Percentiles rank a stretch among this genome's conserved stretches.
These are phyloP conservation scores for Theileria parva DNA, from an alignment of 169 alveolate species.

Conservation along the genomic window DNA sequence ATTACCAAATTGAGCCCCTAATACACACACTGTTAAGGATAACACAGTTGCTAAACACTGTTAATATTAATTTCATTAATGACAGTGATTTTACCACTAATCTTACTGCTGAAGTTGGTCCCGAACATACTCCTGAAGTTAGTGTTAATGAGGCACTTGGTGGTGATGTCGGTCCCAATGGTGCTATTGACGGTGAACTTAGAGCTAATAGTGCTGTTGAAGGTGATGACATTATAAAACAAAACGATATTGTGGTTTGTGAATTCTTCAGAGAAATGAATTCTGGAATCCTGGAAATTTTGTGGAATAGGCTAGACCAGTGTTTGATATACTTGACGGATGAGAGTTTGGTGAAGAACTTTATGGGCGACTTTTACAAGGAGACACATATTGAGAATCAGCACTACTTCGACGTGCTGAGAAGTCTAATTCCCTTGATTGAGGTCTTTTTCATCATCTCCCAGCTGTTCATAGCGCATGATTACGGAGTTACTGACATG, in stretches of 20 bases:
- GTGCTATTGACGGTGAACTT: too few relatives aligned
- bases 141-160: too few relatives aligned
- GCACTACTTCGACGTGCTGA: conserved; percentile 13
- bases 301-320: conserved; percentile 42
- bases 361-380: conserved; percentile 5
- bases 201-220: neutral
- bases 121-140: too few relatives aligned
- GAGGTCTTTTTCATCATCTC: conserved; percentile 49
- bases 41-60: conserved; percentile 26
- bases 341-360: neutral
- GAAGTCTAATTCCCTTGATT: conserved; percentile 43
- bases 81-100: too few relatives aligned
- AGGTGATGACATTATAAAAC: neutral
- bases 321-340: conserved; percentile 12
- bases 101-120: too few relatives aligned
- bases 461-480: conserved; percentile 38
- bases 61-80: neutral
- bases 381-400: conserved; percentile 22
- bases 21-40: conserved; percentile 49
- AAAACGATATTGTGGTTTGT: neutral
- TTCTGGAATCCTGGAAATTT: conserved; percentile 11
- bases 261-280: conserved; percentile 46
- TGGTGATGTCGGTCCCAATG: too few relatives aligned
- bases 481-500: conserved; percentile 28
- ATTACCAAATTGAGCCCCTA: conserved; percentile 29